Evolutionary conservation across 805 yeast species (phyloP), one percentile per base, ranked within the genome.

Genomic region (Vanderwaltozyma tropicalis): DNA sequence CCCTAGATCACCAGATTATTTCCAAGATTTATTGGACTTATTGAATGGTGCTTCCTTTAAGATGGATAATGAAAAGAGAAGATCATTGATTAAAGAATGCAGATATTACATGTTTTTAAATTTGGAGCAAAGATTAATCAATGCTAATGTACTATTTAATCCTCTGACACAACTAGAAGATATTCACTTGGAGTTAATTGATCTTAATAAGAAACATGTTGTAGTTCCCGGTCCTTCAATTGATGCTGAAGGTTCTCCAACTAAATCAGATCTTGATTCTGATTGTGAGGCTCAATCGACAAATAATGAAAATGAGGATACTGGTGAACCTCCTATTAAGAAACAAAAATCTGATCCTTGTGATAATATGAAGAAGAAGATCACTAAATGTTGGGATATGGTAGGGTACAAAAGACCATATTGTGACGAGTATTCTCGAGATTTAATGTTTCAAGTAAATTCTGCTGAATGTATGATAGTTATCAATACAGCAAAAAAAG

Each of bases 31-130:
- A 20, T 38, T 87, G 32, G 64, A 66, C 19, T 51, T 75, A 2
- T 56, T 85, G 19, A 67, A 70, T 42, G 88, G 88, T 0, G 71
- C 74, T 27, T 52, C 61, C 3, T 47, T 73, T 15, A 61, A 64
- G 1, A 65, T 82, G 32, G 64, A 69, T 25, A 80, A 76, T 29
- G 55, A 58, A 1, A 82, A 78, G 52, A 66, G 95, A 30, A 55
- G 61, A 9, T 56, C 72, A 13, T 62, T 87, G 41, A 56, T 80
- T 8, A 66, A 66, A 37, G 96, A 87, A 52, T 82, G 94, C 45
- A 67, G 72, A 32, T 87, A 81, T 59, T 87, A 84, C 56, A 66
- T 89, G 33, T 80, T 87, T 47, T 62, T 74, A 33, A 86, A 77
- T 27, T 63, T 87, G 28, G 94, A 82, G 53, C 94, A 86, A 60